phyloP scores from a whole-genome alignment of 257 asterid genomes.

The Oldenlandia corymbosa region DNA sequence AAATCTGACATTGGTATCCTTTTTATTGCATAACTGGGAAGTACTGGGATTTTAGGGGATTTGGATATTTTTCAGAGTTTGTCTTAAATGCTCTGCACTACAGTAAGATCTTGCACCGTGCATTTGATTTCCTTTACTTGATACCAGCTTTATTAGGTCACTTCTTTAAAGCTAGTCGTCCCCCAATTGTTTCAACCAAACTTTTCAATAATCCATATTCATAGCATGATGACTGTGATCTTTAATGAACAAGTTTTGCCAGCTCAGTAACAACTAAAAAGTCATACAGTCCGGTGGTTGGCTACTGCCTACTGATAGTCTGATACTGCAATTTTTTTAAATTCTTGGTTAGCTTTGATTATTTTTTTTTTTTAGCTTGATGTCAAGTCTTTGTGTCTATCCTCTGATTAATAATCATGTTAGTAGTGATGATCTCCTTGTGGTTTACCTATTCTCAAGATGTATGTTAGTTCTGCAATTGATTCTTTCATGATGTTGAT shows the following conservation, averaged over 20 bases:
- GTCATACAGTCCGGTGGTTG: constrained; percentile 6
- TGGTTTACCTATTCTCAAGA: not conserved
- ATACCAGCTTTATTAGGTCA: not conserved
- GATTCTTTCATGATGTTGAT: not conserved
- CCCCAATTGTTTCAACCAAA: constrained; percentile 3
- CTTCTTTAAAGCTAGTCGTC: constrained; percentile 7
- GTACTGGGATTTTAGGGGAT: not conserved
- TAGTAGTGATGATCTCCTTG: too few species aligned
- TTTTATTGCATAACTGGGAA: too few species aligned
- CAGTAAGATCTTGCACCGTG: constrained; percentile 6
- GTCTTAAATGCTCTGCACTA: not conserved
- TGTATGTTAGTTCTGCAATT: constrained; percentile 4
- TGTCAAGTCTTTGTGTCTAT: not conserved
- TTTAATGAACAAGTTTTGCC: constrained; percentile 18
- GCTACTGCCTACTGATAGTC: too few species aligned
- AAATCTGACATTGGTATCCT: not conserved
- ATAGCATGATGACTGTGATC: constrained; percentile 2
- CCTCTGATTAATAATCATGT: not conserved
- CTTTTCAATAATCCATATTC: constrained; percentile 5
- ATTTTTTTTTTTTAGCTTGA: not conserved
- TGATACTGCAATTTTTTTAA: constrained; percentile 4
- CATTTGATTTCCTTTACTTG: constrained; percentile 6
- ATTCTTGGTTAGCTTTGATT: not conserved
- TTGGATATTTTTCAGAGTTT: constrained; percentile 4
- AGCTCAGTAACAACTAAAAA: constrained; percentile 6